A percentile compares a stretch with the other conserved stretches of the same genome.
Evolutionary conservation across 2,329 filamentous ascomycete species (phyloP).

Genomic region (Ophiostoma sp.): DNA sequence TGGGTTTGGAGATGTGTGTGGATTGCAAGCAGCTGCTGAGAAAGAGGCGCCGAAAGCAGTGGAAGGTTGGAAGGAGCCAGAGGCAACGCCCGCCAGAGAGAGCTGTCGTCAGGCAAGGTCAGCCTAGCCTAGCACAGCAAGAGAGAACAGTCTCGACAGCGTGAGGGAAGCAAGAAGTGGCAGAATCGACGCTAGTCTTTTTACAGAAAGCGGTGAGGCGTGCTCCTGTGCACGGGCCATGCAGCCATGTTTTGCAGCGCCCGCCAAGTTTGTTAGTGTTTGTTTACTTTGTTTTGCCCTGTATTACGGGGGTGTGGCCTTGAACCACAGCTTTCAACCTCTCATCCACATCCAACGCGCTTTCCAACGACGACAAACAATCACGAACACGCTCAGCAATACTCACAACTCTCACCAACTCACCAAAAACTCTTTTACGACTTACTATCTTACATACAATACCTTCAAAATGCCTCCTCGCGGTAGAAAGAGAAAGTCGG

Average conservation of each 20-base stretch:
- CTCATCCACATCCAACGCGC: slow-evolving; percentile 10
- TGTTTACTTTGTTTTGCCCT: slow-evolving; percentile 29
- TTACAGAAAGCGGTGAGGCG: slow-evolving; percentile 26
- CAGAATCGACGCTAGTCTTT: slow-evolving; percentile 16
- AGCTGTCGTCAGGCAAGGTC: slow-evolving; percentile 33
- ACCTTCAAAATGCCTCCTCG: slow-evolving; percentile 46
- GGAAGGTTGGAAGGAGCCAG: not conserved
- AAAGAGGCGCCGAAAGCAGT: slow-evolving; percentile 11
- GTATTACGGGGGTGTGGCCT: not conserved
- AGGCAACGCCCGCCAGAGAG: slow-evolving; percentile 15
- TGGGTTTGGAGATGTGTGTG: not conserved
- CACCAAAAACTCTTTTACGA: not conserved
- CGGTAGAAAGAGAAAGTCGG: slow-evolving; percentile 50
- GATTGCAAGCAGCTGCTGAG: not conserved
- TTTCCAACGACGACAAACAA: slow-evolving; percentile 7
- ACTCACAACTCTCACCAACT: not conserved
- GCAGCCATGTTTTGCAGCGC: slow-evolving; percentile 11
- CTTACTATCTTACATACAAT: not conserved
- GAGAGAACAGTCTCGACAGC: not conserved
- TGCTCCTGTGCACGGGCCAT: slow-evolving; percentile 27
- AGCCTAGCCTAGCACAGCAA: slow-evolving; percentile 29
- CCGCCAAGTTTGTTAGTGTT: slow-evolving; percentile 19
- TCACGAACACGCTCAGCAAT: not conserved
- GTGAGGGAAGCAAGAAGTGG: slow-evolving; percentile 5
- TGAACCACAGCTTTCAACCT: not conserved